Conservation (phyloP, 345 rosid species). For the Pelargonium nanum region DNA sequence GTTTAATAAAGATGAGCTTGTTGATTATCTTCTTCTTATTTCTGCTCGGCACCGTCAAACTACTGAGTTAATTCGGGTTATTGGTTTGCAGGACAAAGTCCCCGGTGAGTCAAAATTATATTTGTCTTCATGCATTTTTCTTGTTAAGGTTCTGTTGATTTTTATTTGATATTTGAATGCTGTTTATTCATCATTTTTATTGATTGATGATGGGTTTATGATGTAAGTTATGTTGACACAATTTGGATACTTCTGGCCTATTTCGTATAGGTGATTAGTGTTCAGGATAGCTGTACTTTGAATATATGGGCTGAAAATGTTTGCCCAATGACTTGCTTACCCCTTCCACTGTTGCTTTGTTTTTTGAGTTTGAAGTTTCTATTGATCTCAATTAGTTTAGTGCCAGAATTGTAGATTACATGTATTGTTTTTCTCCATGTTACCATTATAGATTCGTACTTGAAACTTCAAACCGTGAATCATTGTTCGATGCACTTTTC, state of each 20-base stretch:
- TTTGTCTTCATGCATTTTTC: conserved; percentile 4
- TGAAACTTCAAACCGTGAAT: neutral
- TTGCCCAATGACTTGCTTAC: neutral
- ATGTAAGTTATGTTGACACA: neutral
- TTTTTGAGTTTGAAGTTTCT: too few species aligned
- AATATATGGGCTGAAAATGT: neutral
- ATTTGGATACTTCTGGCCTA: neutral
- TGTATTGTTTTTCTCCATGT: neutral
- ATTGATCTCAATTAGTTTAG: neutral
- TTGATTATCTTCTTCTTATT: conserved; percentile 22
- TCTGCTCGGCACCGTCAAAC: conserved; percentile 33
- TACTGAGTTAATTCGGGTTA: conserved; percentile 31
- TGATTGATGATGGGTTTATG: too few species aligned
- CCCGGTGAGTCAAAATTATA: conserved; percentile 22
- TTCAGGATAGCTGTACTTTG: too few species aligned
- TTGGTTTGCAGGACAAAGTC: conserved; percentile 37
- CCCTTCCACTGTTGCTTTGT: too few species aligned
- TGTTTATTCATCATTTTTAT: neutral
- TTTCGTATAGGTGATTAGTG: neutral
- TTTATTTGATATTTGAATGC: neutral
- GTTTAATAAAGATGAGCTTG: conserved; percentile 33
- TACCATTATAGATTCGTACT: neutral
- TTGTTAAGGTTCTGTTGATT: neutral
- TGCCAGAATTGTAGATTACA: neutral
- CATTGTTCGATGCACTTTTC: neutral